Conservation (phyloP, 2,329 filamentous ascomycete genomes). For the Coccinonectria pachysandricola region DNA sequence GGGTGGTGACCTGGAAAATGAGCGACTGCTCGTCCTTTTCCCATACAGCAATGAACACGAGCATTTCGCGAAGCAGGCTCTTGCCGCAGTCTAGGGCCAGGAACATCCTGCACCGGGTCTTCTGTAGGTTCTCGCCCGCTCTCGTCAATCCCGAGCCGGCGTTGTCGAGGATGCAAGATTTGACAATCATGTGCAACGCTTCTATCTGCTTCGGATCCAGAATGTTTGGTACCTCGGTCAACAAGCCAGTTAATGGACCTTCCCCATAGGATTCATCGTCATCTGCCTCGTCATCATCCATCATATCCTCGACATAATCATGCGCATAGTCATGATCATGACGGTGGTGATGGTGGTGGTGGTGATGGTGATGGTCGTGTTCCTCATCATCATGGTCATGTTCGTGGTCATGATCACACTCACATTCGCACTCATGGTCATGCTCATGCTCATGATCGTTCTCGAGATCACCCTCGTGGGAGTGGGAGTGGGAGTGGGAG, state of each 20-base stretch:
- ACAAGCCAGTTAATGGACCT: constrained; percentile 67
- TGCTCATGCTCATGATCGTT: constrained; percentile 18
- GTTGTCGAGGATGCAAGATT: constrained; percentile 85
- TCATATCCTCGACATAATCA: constrained; percentile 43
- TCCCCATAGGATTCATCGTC: constrained; percentile 74
- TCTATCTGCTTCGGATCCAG: constrained; percentile 92
- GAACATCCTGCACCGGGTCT: constrained; percentile 80
- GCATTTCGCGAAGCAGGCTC: constrained; percentile 77
- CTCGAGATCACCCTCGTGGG: no score
- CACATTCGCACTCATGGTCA: constrained; percentile 9
- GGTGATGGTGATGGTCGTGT: constrained; percentile 15
- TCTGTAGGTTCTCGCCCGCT: constrained; percentile 74
- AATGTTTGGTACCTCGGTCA: constrained; percentile 92
- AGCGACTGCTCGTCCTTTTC: constrained; percentile 87
- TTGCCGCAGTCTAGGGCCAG: constrained; percentile 83
- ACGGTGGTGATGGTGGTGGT: constrained; percentile 24
- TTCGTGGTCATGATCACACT: constrained; percentile 18
- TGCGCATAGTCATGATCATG: constrained; percentile 28
- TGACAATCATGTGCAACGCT: constrained; percentile 92
- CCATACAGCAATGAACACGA: constrained; percentile 97
- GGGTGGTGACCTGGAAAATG: constrained; percentile 92
- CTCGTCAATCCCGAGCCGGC: constrained; percentile 57
- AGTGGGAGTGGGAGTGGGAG: constrained; percentile 28
- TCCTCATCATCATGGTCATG: constrained; percentile 10
- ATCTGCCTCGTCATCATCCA: constrained; percentile 57